These are phyloP conservation scores for Pachyrhizus erosus DNA, from an alignment of 306 rosid genomes.

Conservation along the genomic window DNA sequence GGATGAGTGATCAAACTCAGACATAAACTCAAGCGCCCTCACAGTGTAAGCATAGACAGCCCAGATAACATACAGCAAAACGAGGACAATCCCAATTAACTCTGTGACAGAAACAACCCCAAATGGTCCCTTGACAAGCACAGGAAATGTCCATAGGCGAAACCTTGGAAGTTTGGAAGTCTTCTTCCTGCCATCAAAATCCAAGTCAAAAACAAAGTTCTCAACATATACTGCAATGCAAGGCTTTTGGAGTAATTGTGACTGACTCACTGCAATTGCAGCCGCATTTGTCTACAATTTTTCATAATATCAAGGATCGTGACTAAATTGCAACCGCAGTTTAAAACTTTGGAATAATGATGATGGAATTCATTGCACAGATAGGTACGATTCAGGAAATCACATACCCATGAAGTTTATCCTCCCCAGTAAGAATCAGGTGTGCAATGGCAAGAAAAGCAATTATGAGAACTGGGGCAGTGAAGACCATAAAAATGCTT, in stretches of 20 bases:
- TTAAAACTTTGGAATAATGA: background rate
- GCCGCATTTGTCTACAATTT: background rate
- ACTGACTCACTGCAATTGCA: background rate
- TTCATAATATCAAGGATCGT: background rate
- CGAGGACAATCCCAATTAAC: constrained; percentile 73
- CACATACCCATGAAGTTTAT: constrained; percentile 61
- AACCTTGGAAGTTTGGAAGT: constrained; percentile 57
- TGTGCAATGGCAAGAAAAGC: constrained; percentile 71
- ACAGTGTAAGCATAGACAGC: constrained; percentile 64
- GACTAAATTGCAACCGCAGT: background rate
- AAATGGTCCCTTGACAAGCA: constrained; percentile 82
- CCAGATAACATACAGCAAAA: constrained; percentile 66
- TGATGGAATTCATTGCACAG: background rate
- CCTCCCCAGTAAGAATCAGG: constrained; percentile 64
- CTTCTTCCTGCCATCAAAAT: constrained; percentile 60
- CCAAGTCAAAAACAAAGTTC: constrained; percentile 10
- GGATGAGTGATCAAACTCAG: constrained; percentile 34
- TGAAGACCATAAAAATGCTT: constrained; percentile 59
- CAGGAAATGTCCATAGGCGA: constrained; percentile 88
- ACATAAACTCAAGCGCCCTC: constrained; percentile 35
- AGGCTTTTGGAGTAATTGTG: background rate
- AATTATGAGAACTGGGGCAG: constrained; percentile 70
- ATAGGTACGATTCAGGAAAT: background rate
- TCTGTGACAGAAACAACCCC: constrained; percentile 92
- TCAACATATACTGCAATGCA: background rate